A percentile compares a stretch with the other conserved stretches of the same genome.
Conservation (phyloP, 2,329 filamentous ascomycete species). For the Neurospora sp. region DNA sequence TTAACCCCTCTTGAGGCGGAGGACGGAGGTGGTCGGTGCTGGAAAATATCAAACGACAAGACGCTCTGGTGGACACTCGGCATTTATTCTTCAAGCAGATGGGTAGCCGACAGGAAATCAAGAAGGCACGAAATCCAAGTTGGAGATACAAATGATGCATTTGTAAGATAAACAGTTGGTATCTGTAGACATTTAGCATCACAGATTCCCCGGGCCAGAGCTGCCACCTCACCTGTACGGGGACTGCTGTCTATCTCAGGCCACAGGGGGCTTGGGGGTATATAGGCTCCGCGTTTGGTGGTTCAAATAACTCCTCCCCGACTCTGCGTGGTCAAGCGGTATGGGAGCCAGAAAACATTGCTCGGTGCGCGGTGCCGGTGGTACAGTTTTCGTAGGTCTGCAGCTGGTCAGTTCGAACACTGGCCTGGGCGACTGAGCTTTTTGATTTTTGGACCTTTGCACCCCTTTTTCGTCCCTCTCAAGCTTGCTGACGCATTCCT, state of each 20-base stretch:
- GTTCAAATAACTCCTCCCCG: not conserved
- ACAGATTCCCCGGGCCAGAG: not conserved
- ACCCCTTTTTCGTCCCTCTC: not conserved
- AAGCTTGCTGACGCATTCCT: not conserved
- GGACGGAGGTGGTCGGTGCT: not conserved
- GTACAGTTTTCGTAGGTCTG: not conserved
- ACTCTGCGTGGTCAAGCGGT: not conserved
- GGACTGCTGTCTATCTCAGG: not conserved
- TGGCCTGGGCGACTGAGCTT: not conserved
- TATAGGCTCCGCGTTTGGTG: not conserved
- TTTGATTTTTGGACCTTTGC: not conserved
- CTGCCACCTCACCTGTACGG: not conserved
- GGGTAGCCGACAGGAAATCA: not conserved
- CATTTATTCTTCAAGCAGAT: not conserved
- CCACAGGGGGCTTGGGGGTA: not conserved
- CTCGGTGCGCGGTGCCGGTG: not conserved
- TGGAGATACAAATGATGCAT: not conserved
- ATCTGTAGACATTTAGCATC: not conserved
- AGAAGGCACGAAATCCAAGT: not conserved
- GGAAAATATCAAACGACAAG: not conserved
- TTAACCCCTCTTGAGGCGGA: not conserved
- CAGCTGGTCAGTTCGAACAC: not conserved
- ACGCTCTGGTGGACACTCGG: not conserved
- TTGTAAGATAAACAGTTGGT: not conserved
- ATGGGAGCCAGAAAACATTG: not conserved